phyloP scores from a whole-genome alignment of 305 asterid genomes.

The Rubia peregrina region DNA sequence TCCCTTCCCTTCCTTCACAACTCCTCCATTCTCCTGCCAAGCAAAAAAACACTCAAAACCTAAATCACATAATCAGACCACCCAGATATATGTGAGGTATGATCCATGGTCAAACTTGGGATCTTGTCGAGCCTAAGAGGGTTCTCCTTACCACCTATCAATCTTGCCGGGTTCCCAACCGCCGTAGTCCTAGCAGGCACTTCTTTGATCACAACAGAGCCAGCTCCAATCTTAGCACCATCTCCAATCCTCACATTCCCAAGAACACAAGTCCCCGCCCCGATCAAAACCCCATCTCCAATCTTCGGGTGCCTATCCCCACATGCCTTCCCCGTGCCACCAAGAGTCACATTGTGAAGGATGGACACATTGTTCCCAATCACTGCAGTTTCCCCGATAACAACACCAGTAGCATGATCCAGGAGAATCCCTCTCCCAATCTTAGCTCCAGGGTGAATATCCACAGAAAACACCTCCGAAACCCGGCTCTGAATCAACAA shows the following conservation, averaged over 20 bases:
- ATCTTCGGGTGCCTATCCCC: constrained; percentile 87
- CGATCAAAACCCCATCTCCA: constrained; percentile 79
- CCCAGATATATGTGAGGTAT: constrained; percentile 52
- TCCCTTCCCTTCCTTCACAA: constrained; percentile 1
- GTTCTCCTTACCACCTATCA: constrained; percentile 77
- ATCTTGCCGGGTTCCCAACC: constrained; percentile 74
- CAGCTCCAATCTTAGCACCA: constrained; percentile 89
- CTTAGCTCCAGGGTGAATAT: constrained; percentile 78
- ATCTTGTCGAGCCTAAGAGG: constrained; percentile 55
- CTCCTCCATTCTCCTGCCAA: background rate
- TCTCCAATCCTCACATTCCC: constrained; percentile 74
- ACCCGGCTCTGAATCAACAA: constrained; percentile 58
- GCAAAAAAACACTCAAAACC: constrained; percentile 2
- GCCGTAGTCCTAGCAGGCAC: constrained; percentile 83
- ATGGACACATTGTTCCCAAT: constrained; percentile 78
- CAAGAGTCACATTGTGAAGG: constrained; percentile 78
- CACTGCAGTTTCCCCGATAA: constrained; percentile 79
- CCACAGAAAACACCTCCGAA: constrained; percentile 72
- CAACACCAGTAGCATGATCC: constrained; percentile 85
- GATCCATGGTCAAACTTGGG: constrained; percentile 88
- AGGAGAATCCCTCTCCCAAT: constrained; percentile 71
- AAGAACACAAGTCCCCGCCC: constrained; percentile 85
- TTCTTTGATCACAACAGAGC: constrained; percentile 63
- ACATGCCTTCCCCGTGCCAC: constrained; percentile 66
- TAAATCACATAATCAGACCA: constrained; percentile 91